A percentile compares a stretch with the other conserved stretches of the same genome.
phyloP scores from a whole-genome alignment of 768 basidiomycete genomes.

The Termitomyces sp. region DNA sequence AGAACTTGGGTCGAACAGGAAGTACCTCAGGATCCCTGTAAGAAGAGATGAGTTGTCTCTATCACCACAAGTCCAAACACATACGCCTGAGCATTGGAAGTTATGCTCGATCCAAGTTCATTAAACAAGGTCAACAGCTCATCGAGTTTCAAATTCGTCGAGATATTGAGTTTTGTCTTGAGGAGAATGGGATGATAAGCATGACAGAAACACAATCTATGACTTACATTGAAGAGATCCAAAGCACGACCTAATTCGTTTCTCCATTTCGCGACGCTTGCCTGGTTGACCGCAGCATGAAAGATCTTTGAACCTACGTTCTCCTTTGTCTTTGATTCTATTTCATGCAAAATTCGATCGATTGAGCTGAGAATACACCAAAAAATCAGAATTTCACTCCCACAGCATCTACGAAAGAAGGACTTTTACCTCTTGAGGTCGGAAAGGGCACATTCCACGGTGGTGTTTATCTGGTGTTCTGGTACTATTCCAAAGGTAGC shows the following conservation, averaged over 20 bases:
- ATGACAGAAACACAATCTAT: neutral
- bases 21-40: neutral
- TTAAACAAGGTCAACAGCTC: conserved; percentile 3
- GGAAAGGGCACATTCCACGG: neutral
- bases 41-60: neutral
- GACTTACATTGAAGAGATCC: conserved; percentile 7
- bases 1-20: conserved; percentile 1
- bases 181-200: neutral
- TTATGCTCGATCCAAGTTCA: neutral
- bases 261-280: conserved; percentile 1
- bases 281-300: conserved; percentile 3
- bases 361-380: neutral
- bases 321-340: neutral
- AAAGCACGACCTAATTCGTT: conserved; percentile 2
- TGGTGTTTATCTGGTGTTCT: neutral
- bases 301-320: conserved; percentile 4
- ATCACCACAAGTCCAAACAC: neutral
- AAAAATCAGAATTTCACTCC: no score
- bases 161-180: conserved; percentile 10
- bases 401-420: neutral
- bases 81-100: neutral
- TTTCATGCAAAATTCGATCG: neutral
- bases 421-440: conserved; percentile 1
- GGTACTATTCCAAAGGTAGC: conserved; percentile 4
- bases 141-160: conserved; percentile 9